Evolutionary conservation across 441 rosid genomes (phyloP).

Genomic region (Corymbia calophylla): DNA sequence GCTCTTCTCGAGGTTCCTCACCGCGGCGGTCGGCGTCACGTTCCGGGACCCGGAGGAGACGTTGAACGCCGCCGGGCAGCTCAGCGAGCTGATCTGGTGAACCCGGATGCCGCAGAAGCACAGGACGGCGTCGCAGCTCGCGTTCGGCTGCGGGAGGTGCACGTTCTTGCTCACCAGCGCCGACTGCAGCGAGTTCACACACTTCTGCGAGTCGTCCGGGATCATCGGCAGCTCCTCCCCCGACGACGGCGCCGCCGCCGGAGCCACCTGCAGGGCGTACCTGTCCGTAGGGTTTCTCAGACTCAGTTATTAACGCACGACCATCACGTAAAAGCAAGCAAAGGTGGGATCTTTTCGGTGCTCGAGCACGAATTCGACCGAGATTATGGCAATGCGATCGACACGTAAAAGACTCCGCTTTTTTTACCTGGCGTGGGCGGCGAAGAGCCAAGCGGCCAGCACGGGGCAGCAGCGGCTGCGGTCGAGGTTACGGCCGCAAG

Average conservation of each 20-base stretch:
- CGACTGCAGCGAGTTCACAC: constrained; percentile 77
- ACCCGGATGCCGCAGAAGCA: constrained; percentile 96
- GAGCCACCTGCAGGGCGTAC: constrained; percentile 21
- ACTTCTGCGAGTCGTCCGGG: constrained; percentile 96
- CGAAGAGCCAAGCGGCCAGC: constrained; percentile 91
- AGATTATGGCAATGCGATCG: neutral
- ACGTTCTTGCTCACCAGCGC: constrained; percentile 71
- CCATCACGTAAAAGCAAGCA: neutral
- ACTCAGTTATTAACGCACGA: neutral
- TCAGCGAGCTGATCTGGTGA: constrained; percentile 87
- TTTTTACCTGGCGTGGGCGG: constrained; percentile 71
- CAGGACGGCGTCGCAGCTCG: constrained; percentile 75
- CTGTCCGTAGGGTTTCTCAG: neutral
- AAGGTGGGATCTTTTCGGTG: neutral
- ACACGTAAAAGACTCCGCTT: neutral
- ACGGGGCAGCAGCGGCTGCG: constrained; percentile 94
- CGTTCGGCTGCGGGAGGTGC: constrained; percentile 77
- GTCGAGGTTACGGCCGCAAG: constrained; percentile 81
- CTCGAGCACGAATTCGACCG: neutral
- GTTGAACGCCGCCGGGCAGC: constrained; percentile 95
- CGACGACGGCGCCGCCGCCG: constrained; percentile 25
- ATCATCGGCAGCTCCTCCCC: constrained; percentile 67
- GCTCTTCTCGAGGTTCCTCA: constrained; percentile 75
- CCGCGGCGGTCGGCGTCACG: constrained; percentile 90
- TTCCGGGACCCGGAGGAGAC: constrained; percentile 55